Evolutionary conservation across 805 yeast genomes (phyloP), one percentile per base, ranked within the genome.

Genomic region (Kuraishia hungarica): DNA sequence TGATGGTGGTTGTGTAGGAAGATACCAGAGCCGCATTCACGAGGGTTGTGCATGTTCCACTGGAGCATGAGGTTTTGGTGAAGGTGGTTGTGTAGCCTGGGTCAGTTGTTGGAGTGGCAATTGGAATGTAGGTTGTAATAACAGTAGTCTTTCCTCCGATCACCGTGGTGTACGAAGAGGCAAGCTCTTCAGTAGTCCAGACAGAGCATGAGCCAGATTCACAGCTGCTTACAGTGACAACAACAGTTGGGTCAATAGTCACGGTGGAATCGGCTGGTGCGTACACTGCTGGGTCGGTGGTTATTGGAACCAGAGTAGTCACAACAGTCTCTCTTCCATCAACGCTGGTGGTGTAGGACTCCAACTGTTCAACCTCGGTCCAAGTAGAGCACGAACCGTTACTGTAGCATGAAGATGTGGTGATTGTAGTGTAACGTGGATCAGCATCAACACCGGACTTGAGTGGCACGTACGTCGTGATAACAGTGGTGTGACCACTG

Each of bases 141-240:
- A 59, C 62, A 7, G 65, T 59, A 4, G 54, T 57, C 19, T 21
- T 46, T 21, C 62, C 67, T 13, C 59, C 55, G 50, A 64, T 54
- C 13, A 62, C 58, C 1, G 64, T 61, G 13, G 62, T 57, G 58
- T 67, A 63, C 13, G 64, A 59, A 10, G 69, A 60, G 39, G 61
- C 62, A 15, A 62, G 39, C 48, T 61, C 60, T 23, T 52, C 35
- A 2, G 64, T 57, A 2, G 63, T 57, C 48, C 53, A 43, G 0
- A 59, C 56, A n/a, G 60, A 51, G 46, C 63, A 61, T 10, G 53
- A 48, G 1, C 58, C 59, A 17, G 57, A 35, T 23, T 57, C 51
- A 13, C 51, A 48, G n/a, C 23, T 46, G 22, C 21, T 23, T 11
- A 29, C 29, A 20, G 54, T 52, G 23, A 55, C 55, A 29, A 51